Conservation (phyloP, 2,329 filamentous ascomycete genomes). For the Cladophialophora immunda region DNA sequence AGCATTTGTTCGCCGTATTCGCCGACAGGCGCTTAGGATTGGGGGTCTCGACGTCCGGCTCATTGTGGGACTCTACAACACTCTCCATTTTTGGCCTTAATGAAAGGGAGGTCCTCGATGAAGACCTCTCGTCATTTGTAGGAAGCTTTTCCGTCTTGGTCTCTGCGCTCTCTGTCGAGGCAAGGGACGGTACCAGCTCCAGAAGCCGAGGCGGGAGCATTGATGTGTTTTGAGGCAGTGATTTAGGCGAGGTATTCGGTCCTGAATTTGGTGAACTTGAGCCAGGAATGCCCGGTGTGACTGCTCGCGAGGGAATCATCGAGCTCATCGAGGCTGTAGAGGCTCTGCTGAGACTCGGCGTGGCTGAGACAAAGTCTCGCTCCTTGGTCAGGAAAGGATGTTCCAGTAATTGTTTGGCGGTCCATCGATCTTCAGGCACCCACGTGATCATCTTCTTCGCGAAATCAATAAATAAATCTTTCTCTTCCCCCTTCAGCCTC, state of each 20-base stretch:
- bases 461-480: constrained; percentile 47
- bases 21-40: constrained; percentile 3
- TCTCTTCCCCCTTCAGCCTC: constrained; percentile 44
- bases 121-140: constrained; percentile 11
- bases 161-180: constrained; percentile 10
- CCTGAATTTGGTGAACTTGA: constrained; percentile 15
- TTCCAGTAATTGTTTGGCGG: constrained; percentile 47
- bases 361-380: constrained; percentile 26
- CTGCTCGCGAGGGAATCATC: constrained; percentile 27
- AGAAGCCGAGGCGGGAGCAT: constrained; percentile 4
- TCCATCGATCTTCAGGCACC: constrained; percentile 48
- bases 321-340: constrained; percentile 34
- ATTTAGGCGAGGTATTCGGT: constrained; percentile 16
- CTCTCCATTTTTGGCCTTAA: constrained; percentile 17
- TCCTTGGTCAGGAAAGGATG: constrained; percentile 47
- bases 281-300: constrained; percentile 28
- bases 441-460: constrained; percentile 48
- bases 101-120: constrained; percentile 8
- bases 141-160: background rate
- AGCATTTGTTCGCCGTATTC: constrained; percentile 27
- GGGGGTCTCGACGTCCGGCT: background rate
- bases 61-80: constrained; percentile 9
- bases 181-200: constrained; percentile 21
- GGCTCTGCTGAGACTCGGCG: constrained; percentile 31
- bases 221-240: constrained; percentile 6